These are phyloP conservation scores for Hymenoscyphus fructigenus DNA, from an alignment of 2,329 filamentous ascomycete species.

Conservation along the genomic window DNA sequence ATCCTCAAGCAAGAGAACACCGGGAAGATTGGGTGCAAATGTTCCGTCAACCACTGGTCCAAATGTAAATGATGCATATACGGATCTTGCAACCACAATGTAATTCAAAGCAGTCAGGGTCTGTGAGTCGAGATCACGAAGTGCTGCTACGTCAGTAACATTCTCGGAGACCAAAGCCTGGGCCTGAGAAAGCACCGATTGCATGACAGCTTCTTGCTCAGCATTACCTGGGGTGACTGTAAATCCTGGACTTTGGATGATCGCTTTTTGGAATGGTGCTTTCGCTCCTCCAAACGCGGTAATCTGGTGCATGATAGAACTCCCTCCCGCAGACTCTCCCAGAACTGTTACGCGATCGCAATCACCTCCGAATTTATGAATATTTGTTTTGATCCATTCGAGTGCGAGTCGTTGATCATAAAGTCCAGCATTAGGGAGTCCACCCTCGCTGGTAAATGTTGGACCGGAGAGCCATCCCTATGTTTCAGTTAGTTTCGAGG, in stretches of 20 bases:
- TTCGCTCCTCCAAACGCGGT: constrained; percentile 48
- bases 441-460: constrained; percentile 41
- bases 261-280: constrained; percentile 43
- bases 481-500: constrained; percentile 9
- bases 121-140: not conserved
- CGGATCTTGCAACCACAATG: constrained; percentile 1
- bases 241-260: constrained; percentile 31
- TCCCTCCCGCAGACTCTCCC: constrained; percentile 52
- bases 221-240: constrained; percentile 9
- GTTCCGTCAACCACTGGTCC: constrained; percentile 49
- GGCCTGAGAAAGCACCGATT: constrained; percentile 21
- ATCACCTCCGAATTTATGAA: constrained; percentile 56
- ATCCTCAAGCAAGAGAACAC: constrained; percentile 43
- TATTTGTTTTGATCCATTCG: constrained; percentile 56
- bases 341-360: constrained; percentile 49
- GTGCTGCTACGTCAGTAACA: constrained; percentile 3
- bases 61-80: constrained; percentile 28
- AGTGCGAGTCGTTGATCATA: constrained; percentile 56
- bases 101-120: constrained; percentile 12
- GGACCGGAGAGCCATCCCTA: constrained; percentile 41
- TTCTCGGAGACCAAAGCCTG: constrained; percentile 11
- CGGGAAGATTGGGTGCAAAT: constrained; percentile 47
- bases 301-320: constrained; percentile 55
- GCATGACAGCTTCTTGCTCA: constrained; percentile 9
- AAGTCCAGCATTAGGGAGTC: constrained; percentile 49